Evolutionary conservation across 2,329 filamentous ascomycete species (phyloP).

Genomic region (Raffaelea arxii): DNA sequence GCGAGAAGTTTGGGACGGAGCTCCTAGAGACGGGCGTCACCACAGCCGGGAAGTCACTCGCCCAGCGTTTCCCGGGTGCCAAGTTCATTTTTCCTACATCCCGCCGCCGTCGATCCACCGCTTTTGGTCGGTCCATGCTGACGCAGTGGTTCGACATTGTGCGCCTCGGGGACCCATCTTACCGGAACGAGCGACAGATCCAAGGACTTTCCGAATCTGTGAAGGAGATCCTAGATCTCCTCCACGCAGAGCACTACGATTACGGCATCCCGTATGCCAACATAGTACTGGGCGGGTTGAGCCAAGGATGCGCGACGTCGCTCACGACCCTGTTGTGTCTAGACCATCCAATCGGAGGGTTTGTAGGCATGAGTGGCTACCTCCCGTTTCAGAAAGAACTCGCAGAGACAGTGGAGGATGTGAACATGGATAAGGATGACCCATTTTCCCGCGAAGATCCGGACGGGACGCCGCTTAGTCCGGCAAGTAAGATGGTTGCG

Average conservation of each 20-base stretch:
- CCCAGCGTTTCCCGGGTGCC: constrained; percentile 25
- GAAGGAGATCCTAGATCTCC: constrained; percentile 21
- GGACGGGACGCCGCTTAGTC: neutral
- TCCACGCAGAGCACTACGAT: neutral
- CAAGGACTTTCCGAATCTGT: constrained; percentile 33
- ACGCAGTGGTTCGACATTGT: constrained; percentile 44
- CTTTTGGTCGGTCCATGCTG: constrained; percentile 30
- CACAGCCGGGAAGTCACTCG: constrained; percentile 16
- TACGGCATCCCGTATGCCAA: constrained; percentile 20
- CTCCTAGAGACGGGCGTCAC: constrained; percentile 19
- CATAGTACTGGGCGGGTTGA: constrained; percentile 40
- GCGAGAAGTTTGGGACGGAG: constrained; percentile 22
- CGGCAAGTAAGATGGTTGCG: neutral
- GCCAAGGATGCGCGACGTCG: constrained; percentile 40
- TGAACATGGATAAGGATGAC: constrained; percentile 12
- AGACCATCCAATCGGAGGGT: constrained; percentile 27
- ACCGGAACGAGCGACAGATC: constrained; percentile 31
- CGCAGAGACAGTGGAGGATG: constrained; percentile 14
- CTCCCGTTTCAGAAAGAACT: constrained; percentile 29
- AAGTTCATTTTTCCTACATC: constrained; percentile 44
- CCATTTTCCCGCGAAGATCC: no score
- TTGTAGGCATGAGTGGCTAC: constrained; percentile 37
- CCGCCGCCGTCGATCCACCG: constrained; percentile 29
- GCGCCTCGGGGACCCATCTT: constrained; percentile 26
- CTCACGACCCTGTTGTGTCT: constrained; percentile 31